These are phyloP conservation scores for Zalerion maritima DNA, from an alignment of 495 filamentous ascomycete genomes.

Conservation along the genomic window DNA sequence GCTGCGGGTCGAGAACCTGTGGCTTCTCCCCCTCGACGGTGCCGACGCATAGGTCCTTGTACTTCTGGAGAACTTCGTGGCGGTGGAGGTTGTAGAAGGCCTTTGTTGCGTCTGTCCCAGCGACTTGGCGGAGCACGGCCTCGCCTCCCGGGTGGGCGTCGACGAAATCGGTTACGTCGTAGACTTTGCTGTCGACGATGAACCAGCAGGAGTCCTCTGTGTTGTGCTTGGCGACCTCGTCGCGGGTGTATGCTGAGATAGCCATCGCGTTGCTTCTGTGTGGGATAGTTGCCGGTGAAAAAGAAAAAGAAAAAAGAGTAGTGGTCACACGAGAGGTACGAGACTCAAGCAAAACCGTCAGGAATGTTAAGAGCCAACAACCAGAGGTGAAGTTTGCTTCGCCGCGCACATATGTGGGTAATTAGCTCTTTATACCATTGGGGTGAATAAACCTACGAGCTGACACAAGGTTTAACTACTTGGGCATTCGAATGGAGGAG, in stretches of 20 bases:
- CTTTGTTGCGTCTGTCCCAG: slow-evolving; percentile 69
- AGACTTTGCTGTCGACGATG: slow-evolving; percentile 80
- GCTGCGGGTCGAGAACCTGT: slow-evolving; percentile 53
- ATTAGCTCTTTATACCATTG: no score
- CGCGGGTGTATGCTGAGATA: slow-evolving; percentile 45
- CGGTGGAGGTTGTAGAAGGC: slow-evolving; percentile 92
- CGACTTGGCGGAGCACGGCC: slow-evolving; percentile 70
- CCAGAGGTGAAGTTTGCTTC: no score
- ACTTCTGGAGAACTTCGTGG: slow-evolving; percentile 74
- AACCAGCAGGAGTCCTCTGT: slow-evolving; percentile 64
- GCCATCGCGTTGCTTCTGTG: slow-evolving; percentile 7
- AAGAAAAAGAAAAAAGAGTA: not conserved
- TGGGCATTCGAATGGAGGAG: no score
- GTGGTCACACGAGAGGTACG: no score
- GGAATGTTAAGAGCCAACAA: no score
- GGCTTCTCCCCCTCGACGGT: slow-evolving; percentile 60
- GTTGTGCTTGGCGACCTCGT: slow-evolving; percentile 68
- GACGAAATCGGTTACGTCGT: slow-evolving; percentile 84
- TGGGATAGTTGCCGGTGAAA: not conserved
- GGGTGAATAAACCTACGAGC: no score
- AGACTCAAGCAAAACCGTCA: no score
- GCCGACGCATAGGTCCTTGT: slow-evolving; percentile 59
- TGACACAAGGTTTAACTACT: no score
- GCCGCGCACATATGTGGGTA: no score
- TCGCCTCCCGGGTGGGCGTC: slow-evolving; percentile 84